phyloP scores from a whole-genome alignment of 2,329 filamentous ascomycete genomes.

The Sphaerulina vaccinii region DNA sequence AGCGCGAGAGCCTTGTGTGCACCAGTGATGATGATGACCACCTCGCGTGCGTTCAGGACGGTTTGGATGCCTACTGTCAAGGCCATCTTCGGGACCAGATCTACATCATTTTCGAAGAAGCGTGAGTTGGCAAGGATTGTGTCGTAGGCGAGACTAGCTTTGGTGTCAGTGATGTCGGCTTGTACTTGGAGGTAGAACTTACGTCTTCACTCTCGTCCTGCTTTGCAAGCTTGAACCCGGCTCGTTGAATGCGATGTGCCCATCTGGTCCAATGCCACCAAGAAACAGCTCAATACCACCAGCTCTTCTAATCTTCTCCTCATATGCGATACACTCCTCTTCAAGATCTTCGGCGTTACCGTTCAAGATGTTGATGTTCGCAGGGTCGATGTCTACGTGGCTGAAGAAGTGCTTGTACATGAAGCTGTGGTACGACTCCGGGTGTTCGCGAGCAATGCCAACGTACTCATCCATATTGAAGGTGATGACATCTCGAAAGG shows the following conservation, averaged over 20 bases:
- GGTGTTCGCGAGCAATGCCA: slow-evolving; percentile 76
- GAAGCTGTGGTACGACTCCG: slow-evolving; percentile 85
- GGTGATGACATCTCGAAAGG: slow-evolving; percentile 83
- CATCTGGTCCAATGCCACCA: slow-evolving; percentile 80
- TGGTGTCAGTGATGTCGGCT: neutral
- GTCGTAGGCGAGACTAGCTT: slow-evolving; percentile 65
- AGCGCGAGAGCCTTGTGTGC: slow-evolving; percentile 77
- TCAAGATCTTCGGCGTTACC: slow-evolving; percentile 75
- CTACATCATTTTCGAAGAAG: slow-evolving; percentile 75
- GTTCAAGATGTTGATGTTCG: slow-evolving; percentile 81
- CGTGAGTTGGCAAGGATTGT: slow-evolving; percentile 82
- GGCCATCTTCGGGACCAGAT: slow-evolving; percentile 75
- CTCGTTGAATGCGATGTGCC: slow-evolving; percentile 89
- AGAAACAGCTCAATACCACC: slow-evolving; percentile 86
- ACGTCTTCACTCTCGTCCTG: slow-evolving; percentile 78
- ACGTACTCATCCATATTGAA: slow-evolving; percentile 97
- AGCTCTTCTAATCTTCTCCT: slow-evolving; percentile 69
- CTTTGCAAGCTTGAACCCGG: slow-evolving; percentile 76
- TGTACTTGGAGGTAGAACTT: neutral
- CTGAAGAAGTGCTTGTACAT: slow-evolving; percentile 94
- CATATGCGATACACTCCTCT: slow-evolving; percentile 75
- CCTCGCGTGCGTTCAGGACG: slow-evolving; percentile 74
- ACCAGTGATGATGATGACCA: slow-evolving; percentile 78
- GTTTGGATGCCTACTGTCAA: slow-evolving; percentile 83
- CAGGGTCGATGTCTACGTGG: slow-evolving; percentile 75